These are phyloP conservation scores for Boletus subparvulus DNA, from an alignment of 768 basidiomycete species.

Conservation along the genomic window DNA sequence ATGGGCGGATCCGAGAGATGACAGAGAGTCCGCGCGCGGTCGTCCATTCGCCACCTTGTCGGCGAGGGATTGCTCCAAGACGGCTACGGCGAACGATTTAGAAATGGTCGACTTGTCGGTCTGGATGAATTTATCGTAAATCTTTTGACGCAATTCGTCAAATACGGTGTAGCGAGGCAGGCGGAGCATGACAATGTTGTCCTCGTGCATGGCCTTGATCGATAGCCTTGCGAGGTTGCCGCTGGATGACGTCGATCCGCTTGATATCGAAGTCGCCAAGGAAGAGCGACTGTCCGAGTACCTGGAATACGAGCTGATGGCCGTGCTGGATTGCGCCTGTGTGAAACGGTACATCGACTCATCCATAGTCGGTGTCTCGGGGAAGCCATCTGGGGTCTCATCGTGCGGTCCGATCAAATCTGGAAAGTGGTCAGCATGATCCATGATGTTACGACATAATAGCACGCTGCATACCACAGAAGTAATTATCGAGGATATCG, in stretches of 20 bases:
- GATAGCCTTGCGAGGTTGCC: slow-evolving; percentile 36
- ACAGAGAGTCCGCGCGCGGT: slow-evolving; percentile 35
- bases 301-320: slow-evolving; percentile 3
- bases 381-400: slow-evolving; percentile 10
- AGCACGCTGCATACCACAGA: slow-evolving; percentile 32
- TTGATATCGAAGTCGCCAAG: slow-evolving; percentile 37
- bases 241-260: slow-evolving; percentile 35
- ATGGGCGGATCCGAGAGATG: slow-evolving; percentile 32
- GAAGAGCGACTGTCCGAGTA: slow-evolving; percentile 27
- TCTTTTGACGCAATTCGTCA: slow-evolving; percentile 51
- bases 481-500: slow-evolving; percentile 45
- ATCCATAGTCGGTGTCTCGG: slow-evolving; percentile 24
- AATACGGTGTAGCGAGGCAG: slow-evolving; percentile 47
- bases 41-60: slow-evolving; percentile 18
- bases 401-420: slow-evolving; percentile 23
- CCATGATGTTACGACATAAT: neutral
- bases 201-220: slow-evolving; percentile 65
- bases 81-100: slow-evolving; percentile 54
- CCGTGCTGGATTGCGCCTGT: slow-evolving; percentile 5
- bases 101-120: slow-evolving; percentile 57
- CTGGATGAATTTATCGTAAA: slow-evolving; percentile 66
- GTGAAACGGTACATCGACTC: slow-evolving; percentile 8
- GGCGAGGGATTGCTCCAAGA: slow-evolving; percentile 40
- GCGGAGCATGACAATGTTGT: slow-evolving; percentile 63
- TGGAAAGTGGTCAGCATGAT: slow-evolving; percentile 9